A percentile compares a stretch with the other conserved stretches of the same genome.
These are phyloP conservation scores for Arabidopsis arenosa DNA, from an alignment of 345 rosid species.

Conservation along the genomic window DNA sequence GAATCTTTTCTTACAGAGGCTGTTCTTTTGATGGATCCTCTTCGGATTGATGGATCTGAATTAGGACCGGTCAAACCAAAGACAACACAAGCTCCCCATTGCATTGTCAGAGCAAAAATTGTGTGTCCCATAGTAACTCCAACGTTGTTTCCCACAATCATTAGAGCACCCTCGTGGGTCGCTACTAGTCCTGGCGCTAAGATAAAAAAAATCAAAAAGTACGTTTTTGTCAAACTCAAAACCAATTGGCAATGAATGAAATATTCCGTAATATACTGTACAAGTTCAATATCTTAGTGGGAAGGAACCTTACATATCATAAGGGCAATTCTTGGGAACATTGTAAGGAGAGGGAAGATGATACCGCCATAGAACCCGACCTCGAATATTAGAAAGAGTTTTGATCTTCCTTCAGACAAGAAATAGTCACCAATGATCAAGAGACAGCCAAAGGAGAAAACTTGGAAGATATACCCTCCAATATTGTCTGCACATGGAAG, in stretches of 20 bases:
- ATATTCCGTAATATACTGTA: background rate
- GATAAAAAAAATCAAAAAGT: background rate
- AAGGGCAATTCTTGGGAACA: slow-evolving; percentile 46
- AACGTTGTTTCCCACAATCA: slow-evolving; percentile 39
- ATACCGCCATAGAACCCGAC: slow-evolving; percentile 48
- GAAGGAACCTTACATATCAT: slow-evolving; percentile 39
- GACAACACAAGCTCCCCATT: slow-evolving; percentile 51
- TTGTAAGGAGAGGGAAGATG: slow-evolving; percentile 45
- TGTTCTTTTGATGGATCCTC: slow-evolving; percentile 39
- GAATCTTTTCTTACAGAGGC: slow-evolving; percentile 32
- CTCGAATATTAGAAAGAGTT: slow-evolving; percentile 43
- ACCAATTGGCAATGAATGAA: background rate
- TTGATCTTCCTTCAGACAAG: slow-evolving; percentile 45
- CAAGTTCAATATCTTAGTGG: background rate
- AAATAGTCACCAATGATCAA: slow-evolving; percentile 46
- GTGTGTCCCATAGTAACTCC: slow-evolving; percentile 44
- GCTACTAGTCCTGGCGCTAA: slow-evolving; percentile 47
- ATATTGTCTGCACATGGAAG: slow-evolving; percentile 48
- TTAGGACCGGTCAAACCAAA: slow-evolving; percentile 40
- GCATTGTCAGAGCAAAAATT: slow-evolving; percentile 45
- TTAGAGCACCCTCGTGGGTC: slow-evolving; percentile 32
- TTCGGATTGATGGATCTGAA: slow-evolving; percentile 28
- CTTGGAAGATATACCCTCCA: slow-evolving; percentile 46
- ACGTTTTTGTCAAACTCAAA: slow-evolving; percentile 3
- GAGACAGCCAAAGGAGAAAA: slow-evolving; percentile 45